These are phyloP conservation scores for Saturnispora zaruensis DNA, from an alignment of 805 yeast species.

Conservation along the genomic window DNA sequence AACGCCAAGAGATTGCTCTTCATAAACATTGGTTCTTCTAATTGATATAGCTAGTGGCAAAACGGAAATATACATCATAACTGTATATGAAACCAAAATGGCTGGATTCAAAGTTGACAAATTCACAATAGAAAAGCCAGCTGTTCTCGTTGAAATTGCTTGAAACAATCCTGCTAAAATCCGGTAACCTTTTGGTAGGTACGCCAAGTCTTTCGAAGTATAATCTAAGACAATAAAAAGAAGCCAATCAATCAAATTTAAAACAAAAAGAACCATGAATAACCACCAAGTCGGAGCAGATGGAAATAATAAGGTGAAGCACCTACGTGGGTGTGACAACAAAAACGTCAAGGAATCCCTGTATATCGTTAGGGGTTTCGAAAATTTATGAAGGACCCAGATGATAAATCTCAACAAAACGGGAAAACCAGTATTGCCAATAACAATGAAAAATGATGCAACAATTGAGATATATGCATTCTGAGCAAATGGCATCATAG, in stretches of 20 bases:
- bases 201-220: conserved; percentile 40
- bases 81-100: conserved; percentile 83
- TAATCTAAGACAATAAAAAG: conserved; percentile 75
- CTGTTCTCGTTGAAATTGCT: conserved; percentile 88
- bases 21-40: conserved; percentile 95
- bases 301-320: conserved; percentile 89
- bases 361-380: conserved; percentile 54
- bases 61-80: conserved; percentile 98
- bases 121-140: conserved; percentile 75
- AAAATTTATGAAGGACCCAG: conserved; percentile 64
- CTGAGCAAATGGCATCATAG: conserved; percentile 59
- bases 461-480: conserved; percentile 59
- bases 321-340: conserved; percentile 93
- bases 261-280: conserved; percentile 56
- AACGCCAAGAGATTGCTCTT: conserved; percentile 94
- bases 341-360: conserved; percentile 79
- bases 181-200: conserved; percentile 56
- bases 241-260: conserved; percentile 73
- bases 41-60: conserved; percentile 93
- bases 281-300: conserved; percentile 95
- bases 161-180: conserved; percentile 81
- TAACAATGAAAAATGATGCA: conserved; percentile 62
- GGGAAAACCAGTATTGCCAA: conserved; percentile 96
- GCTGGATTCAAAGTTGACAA: conserved; percentile 74
- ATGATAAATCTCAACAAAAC: conserved; percentile 69